phyloP scores from a whole-genome alignment of 116 monocot genomes.

The Dioscorea cayenensis region DNA sequence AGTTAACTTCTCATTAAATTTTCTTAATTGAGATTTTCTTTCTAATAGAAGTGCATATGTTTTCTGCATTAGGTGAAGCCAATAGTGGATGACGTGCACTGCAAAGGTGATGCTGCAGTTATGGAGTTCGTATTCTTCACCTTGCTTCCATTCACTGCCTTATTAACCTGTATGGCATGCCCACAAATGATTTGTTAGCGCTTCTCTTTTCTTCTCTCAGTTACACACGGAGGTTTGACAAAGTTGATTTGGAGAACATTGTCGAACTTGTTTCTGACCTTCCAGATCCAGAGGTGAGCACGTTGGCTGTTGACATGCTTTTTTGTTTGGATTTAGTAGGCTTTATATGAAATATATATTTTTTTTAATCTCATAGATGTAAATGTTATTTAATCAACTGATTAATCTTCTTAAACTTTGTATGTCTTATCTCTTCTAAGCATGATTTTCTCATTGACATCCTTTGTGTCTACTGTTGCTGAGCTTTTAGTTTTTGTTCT shows the following conservation, averaged over 20 bases:
- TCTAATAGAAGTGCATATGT: slow-evolving; percentile 2
- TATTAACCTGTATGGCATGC: background rate
- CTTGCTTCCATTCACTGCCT: background rate
- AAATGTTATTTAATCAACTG: no score
- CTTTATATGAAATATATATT: background rate
- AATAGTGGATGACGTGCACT: slow-evolving; percentile 85
- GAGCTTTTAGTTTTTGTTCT: no score
- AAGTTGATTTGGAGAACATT: slow-evolving; percentile 55
- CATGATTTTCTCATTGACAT: no score
- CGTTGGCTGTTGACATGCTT: background rate
- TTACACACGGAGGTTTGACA: slow-evolving; percentile 80
- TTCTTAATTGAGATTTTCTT: background rate
- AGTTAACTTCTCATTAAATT: background rate
- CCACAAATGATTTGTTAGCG: background rate
- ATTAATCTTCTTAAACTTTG: no score
- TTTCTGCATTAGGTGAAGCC: slow-evolving; percentile 66
- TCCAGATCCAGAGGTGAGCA: slow-evolving; percentile 67
- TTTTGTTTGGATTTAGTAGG: background rate
- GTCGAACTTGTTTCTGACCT: slow-evolving; percentile 68
- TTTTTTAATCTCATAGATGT: background rate
- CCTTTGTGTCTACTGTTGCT: no score
- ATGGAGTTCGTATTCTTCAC: slow-evolving; percentile 50
- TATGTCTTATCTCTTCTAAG: no score
- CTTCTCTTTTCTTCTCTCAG: slow-evolving; percentile 26
- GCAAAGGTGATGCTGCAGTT: slow-evolving; percentile 80